These are phyloP conservation scores for Pseudogymnoascus destructans DNA, from an alignment of 2,329 filamentous ascomycete genomes.

Conservation along the genomic window DNA sequence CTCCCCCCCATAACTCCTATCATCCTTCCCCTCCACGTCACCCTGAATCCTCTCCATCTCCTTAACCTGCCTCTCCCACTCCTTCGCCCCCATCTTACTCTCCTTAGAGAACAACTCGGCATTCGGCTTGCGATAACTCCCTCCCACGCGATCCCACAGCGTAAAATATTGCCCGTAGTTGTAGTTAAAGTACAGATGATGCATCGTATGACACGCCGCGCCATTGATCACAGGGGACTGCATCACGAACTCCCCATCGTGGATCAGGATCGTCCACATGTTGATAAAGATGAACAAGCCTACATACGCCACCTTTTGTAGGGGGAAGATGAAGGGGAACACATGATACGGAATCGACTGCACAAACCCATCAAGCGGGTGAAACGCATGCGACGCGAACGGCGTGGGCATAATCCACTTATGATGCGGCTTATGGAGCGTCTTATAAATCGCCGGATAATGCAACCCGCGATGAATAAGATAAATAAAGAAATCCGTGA, in stretches of 20 bases:
- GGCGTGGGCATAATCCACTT: conserved; percentile 99
- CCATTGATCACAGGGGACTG: conserved; percentile 89
- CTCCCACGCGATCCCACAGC: conserved; percentile 76
- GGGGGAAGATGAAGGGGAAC: conserved; percentile 83
- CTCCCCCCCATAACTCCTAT: conserved; percentile 20
- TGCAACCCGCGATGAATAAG: conserved; percentile 82
- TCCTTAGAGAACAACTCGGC: conserved; percentile 73
- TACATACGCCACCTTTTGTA: conserved; percentile 83
- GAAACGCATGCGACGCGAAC: conserved; percentile 85
- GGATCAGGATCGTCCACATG: conserved; percentile 92
- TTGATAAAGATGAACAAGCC: conserved; percentile 84
- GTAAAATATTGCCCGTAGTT: conserved; percentile 96
- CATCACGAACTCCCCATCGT: conserved; percentile 88
- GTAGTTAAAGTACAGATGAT: conserved; percentile 78
- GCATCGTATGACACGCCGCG: conserved; percentile 84
- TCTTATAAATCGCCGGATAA: conserved; percentile 70
- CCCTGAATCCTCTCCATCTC: conserved; percentile 51
- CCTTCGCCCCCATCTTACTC: conserved; percentile 67
- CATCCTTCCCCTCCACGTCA: conserved; percentile 35
- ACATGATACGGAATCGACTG: conserved; percentile 87
- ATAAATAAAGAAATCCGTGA: conserved; percentile 86
- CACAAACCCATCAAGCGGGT: conserved; percentile 80
- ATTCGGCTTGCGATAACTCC: conserved; percentile 77
- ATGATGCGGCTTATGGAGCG: conserved; percentile 92
- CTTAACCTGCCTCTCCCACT: conserved; percentile 70